These are phyloP conservation scores for Neofusicoccum kwambonambiense DNA, from an alignment of 2,329 filamentous ascomycete genomes.

Conservation along the genomic window DNA sequence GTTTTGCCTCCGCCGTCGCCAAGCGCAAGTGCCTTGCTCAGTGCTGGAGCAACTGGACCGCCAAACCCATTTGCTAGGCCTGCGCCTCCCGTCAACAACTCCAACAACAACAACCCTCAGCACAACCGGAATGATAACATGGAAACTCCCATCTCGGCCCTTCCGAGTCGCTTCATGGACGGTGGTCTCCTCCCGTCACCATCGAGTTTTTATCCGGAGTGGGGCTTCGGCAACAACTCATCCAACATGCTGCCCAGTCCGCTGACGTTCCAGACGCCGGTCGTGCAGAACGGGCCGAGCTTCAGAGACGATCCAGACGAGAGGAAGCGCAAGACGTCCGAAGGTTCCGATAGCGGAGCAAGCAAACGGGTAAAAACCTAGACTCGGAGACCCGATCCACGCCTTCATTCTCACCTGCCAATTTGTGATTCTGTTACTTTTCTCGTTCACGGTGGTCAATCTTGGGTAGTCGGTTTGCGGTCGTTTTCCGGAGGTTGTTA, in stretches of 20 bases:
- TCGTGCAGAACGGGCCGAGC: conserved; percentile 44
- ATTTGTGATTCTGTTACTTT: background rate
- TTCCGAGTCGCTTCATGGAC: conserved; percentile 87
- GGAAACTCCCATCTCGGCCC: conserved; percentile 88
- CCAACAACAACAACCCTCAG: conserved; percentile 33
- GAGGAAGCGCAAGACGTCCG: conserved; percentile 40
- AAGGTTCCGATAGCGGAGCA: conserved; percentile 34
- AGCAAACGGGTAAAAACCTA: conserved; percentile 39
- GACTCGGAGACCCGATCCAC: background rate
- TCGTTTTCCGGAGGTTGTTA: background rate
- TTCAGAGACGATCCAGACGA: conserved; percentile 43
- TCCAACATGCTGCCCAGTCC: conserved; percentile 89
- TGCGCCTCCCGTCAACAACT: conserved; percentile 64
- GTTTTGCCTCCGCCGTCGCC: conserved; percentile 92
- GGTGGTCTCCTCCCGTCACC: conserved; percentile 87
- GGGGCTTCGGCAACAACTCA: conserved; percentile 70
- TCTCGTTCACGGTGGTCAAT: background rate
- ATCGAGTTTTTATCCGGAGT: conserved; percentile 88
- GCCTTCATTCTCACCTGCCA: background rate
- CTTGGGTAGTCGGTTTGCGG: background rate
- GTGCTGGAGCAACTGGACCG: conserved; percentile 86
- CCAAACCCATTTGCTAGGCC: conserved; percentile 95
- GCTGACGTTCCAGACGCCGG: conserved; percentile 85
- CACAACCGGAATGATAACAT: conserved; percentile 36
- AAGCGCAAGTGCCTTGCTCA: conserved; percentile 79